These are phyloP conservation scores for Nissolia schottii DNA, from an alignment of 306 rosid genomes.

Conservation along the genomic window DNA sequence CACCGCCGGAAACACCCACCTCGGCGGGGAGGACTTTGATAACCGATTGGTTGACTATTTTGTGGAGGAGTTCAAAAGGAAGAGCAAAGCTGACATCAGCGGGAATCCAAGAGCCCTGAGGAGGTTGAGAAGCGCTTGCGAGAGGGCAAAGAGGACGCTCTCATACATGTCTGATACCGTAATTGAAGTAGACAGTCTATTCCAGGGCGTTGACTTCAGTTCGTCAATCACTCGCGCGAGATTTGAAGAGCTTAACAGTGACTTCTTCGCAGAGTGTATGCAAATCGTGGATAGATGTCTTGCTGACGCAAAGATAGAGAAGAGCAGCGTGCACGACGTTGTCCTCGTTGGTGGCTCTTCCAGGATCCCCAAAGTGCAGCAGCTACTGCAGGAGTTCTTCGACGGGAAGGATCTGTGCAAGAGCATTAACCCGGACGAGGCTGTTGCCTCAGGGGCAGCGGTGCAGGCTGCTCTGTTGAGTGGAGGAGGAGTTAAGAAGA, in stretches of 20 bases:
- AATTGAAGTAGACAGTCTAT: background rate
- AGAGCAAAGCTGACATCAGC: slow-evolving; percentile 8
- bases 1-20: slow-evolving; percentile 24
- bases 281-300: slow-evolving; percentile 43
- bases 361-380: slow-evolving; percentile 56
- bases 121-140: slow-evolving; percentile 4
- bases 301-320: slow-evolving; percentile 42
- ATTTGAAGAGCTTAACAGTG: slow-evolving; percentile 26
- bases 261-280: slow-evolving; percentile 35
- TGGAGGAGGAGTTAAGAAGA: slow-evolving; percentile 22
- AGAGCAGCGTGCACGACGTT: slow-evolving; percentile 34
- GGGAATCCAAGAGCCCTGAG: background rate
- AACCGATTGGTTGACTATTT: slow-evolving; percentile 25
- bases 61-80: slow-evolving; percentile 8
- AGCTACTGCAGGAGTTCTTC: slow-evolving; percentile 40
- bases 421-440: slow-evolving; percentile 58
- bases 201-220: background rate
- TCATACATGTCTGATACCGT: background rate
- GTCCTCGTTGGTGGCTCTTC: slow-evolving; percentile 65
- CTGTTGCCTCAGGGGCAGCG: slow-evolving; percentile 57
- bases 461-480: slow-evolving; percentile 47
- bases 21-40: slow-evolving; percentile 34
- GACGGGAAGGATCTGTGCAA: slow-evolving; percentile 48
- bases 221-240: background rate
- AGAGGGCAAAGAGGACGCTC: background rate